Base-by-base conservation (phyloP, 371 early-diverging fungal species). In the Mortierella sp. region DNA sequence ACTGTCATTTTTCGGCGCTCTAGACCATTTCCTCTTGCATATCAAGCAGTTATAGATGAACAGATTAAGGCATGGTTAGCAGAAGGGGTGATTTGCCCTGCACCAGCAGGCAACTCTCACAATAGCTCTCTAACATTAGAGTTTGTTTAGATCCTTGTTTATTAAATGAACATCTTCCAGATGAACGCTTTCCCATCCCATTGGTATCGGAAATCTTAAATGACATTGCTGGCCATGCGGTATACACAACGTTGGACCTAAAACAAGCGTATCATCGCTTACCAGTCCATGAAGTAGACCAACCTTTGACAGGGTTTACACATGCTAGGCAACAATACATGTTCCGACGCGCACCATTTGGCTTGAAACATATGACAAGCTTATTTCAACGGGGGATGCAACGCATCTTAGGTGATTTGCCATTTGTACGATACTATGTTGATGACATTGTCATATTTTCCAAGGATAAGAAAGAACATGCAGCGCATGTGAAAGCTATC, bases 211-310 rank as follows among this genome's bases (percentile, higher is more conserved):
- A 79, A 6, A 73, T 86, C 17, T 64, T 80, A 43, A 43, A 75
- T 0, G 6, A 13, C 1, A 6, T 82, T 34, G 61, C 58, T 32
- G 76, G 74, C 31, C 12, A 64, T 29, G 35, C 64, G 2, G 53
- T 76, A 0, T 83, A 68, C 55, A 66, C 83, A 0, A 73, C 69
- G 0, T 28, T 83, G 0, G 83, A 85, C 47, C 55, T 83, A 1
- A 57, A 64, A 17, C 70, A 62, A 10, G 80, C 83, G 19, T 82
- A 73, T 63, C 75, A 83, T 64, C 64, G 73, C 3, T 72, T 84
- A 17, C 60, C 72, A 13, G 65, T 85, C n/a, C 19, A 62, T 35
- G 61, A 70, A 34, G 61, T 70, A 5, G 71, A 83, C 37, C 63
- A 29, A 47, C 68, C 56, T 2, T 64, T 62, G 3, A 69, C 72